These are phyloP conservation scores for Penicillium glabrum DNA, from an alignment of 2,329 filamentous ascomycete species.

Conservation along the genomic window DNA sequence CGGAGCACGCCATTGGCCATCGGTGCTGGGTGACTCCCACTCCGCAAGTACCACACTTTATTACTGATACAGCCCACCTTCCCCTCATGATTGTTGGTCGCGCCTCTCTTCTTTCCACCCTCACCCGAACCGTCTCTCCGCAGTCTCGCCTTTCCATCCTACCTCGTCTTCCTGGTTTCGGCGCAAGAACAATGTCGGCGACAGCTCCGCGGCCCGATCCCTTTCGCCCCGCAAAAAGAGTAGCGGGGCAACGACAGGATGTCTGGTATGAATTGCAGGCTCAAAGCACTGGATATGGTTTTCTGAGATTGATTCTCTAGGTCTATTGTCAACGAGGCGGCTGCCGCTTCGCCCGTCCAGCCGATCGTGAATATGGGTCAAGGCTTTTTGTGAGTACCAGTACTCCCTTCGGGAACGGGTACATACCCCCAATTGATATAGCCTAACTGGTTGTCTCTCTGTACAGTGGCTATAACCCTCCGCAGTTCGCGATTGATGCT, in stretches of 20 bases:
- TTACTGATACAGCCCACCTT: constrained; percentile 1
- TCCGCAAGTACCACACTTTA: constrained; percentile 1
- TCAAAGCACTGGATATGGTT: neutral
- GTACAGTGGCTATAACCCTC: constrained; percentile 80
- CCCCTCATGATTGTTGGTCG: constrained; percentile 9
- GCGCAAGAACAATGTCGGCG: constrained; percentile 40
- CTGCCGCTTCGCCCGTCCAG: constrained; percentile 62
- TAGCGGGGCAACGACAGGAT: constrained; percentile 53
- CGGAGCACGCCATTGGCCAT: constrained; percentile 21
- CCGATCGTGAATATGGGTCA: constrained; percentile 71
- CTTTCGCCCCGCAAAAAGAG: constrained; percentile 49
- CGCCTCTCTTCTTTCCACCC: constrained; percentile 2
- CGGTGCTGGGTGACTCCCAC: neutral
- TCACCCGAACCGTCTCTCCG: constrained; percentile 1
- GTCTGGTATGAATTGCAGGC: constrained; percentile 40
- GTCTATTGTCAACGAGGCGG: constrained; percentile 68
- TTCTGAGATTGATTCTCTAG: constrained; percentile 31
- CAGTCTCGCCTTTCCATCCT: constrained; percentile 1
- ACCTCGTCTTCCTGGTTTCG: constrained; percentile 21
- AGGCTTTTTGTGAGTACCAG: constrained; percentile 53
- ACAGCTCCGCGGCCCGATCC: constrained; percentile 39
- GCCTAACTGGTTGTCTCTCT: neutral
- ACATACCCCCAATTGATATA: neutral
- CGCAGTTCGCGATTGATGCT: constrained; percentile 83
- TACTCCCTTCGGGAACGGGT: neutral